Evolutionary conservation across 768 basidiomycete genomes (phyloP).

Genomic region (Serendipita vermifera): DNA sequence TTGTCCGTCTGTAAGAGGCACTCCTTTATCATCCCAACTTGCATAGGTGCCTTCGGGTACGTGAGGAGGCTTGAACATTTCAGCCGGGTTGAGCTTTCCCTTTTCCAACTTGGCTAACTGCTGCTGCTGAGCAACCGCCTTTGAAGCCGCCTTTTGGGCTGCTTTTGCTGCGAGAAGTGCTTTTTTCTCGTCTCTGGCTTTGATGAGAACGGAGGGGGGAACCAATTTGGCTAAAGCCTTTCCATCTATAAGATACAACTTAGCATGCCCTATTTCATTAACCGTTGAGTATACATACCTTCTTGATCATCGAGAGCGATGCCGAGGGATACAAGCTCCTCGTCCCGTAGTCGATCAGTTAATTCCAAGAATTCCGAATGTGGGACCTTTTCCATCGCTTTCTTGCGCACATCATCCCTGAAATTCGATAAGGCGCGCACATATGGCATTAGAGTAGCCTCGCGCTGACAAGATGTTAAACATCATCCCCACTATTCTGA

Average conservation of each 20-base stretch:
- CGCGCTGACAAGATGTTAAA: conserved; percentile 25
- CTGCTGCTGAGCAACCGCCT: conserved; percentile 40
- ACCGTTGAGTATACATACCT: conserved; percentile 34
- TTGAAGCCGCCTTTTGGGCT: conserved; percentile 48
- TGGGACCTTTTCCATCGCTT: conserved; percentile 49
- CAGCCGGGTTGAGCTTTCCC: conserved; percentile 57
- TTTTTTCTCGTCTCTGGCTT: conserved; percentile 78
- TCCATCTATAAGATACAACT: conserved; percentile 47
- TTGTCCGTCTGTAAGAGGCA: conserved; percentile 73
- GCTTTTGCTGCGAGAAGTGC: conserved; percentile 74
- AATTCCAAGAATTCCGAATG: conserved; percentile 55
- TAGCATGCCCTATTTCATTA: neutral
- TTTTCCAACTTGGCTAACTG: conserved; percentile 65
- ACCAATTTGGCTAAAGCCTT: conserved; percentile 89
- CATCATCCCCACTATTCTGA: neutral
- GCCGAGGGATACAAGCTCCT: conserved; percentile 83
- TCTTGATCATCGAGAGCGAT: conserved; percentile 96
- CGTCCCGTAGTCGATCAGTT: conserved; percentile 81
- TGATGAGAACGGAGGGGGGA: conserved; percentile 65
- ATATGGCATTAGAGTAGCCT: conserved; percentile 81
- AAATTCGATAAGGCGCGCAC: conserved; percentile 74
- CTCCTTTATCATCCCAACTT: conserved; percentile 72
- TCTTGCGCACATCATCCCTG: conserved; percentile 72
- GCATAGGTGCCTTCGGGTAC: conserved; percentile 58
- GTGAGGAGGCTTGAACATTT: conserved; percentile 77